Base-by-base conservation (phyloP, 164 flowering plant genomes). In the Stephania cephalantha region DNA sequence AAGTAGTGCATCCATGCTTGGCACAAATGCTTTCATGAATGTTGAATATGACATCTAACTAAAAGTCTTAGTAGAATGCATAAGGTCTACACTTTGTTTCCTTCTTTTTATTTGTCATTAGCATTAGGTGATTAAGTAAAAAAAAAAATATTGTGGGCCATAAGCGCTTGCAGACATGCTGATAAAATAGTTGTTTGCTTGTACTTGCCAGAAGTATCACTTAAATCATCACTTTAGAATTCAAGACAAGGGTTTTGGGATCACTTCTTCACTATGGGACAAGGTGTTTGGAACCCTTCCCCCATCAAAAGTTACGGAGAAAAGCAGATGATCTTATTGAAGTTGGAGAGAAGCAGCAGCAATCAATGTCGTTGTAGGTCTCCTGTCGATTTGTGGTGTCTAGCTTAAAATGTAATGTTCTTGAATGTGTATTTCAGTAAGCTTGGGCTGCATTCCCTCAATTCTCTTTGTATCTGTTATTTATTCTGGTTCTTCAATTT, bases 171-270 rank as follows among this genome's bases (percentile, higher is more conserved):
- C 20, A 61, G 66, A 6, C 22, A 20, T 61, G 6, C 66, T 61
- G 25, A 61, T 61, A 6, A 61, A 61, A 61, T 17, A 35, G 69
- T 52, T 35, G 29, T 50, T 55, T 81, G 55, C 53, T 63, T 70
- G 69, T 72, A 5, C 68, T 79, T 69, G 46, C 71, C 90, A 95
- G 98, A 90, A 81, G 79, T 95, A 93, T 81, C 99, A 95, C 83
- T 77, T 95, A 85, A 93, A 92, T 70, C 99, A 95, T 85, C 99
- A 95, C 81, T 95, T 91, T 82, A 85, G 96, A 70, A 79, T 92
- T 71, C 97, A 90, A 75, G 76, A 82, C 64, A 93, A 84, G 82
- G 99, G 99, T n/a, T 95, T 88, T 73, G 97, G 99, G 42, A 90
- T 95, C 69, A 95, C 98, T 46, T 91, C 99, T 2, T 77, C 94